These are phyloP conservation scores for Adansonia grandidieri DNA, from an alignment of 441 rosid species.

Conservation along the genomic window DNA sequence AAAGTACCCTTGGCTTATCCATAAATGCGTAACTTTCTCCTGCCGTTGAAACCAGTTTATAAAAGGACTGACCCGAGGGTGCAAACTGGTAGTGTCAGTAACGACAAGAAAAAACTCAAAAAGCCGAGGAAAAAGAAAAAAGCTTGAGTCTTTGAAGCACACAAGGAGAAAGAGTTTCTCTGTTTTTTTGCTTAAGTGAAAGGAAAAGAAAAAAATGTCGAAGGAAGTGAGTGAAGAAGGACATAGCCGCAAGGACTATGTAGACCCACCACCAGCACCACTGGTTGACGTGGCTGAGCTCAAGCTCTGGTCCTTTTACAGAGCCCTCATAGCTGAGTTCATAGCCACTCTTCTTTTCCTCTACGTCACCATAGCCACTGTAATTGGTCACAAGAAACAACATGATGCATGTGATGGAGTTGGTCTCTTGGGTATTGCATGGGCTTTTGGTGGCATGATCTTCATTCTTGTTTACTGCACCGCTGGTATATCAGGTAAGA, in stretches of 20 bases:
- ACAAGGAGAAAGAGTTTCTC: neutral
- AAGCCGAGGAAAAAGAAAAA: neutral
- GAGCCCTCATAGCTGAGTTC: slow-evolving; percentile 86
- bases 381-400: slow-evolving; percentile 68
- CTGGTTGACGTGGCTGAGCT: slow-evolving; percentile 57
- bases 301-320: slow-evolving; percentile 78
- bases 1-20: slow-evolving; percentile 39
- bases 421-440: slow-evolving; percentile 81
- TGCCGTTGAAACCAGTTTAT: neutral
- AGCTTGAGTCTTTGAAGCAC: neutral
- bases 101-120: neutral
- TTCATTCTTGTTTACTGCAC: slow-evolving; percentile 86
- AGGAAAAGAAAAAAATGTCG: slow-evolving; percentile 8
- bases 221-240: slow-evolving; percentile 49
- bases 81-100: neutral
- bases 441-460: slow-evolving; percentile 95
- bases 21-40: neutral
- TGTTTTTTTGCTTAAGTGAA: too few relatives aligned
- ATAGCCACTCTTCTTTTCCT: slow-evolving; percentile 83
- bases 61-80: neutral
- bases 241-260: slow-evolving; percentile 62
- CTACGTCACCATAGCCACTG: slow-evolving; percentile 69
- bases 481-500: slow-evolving; percentile 63
- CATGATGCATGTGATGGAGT: slow-evolving; percentile 64
- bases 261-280: slow-evolving; percentile 85